Evolutionary conservation across 2,329 filamentous ascomycete genomes (phyloP), one percentile per base, ranked within the genome.

Genomic region (Bipolaris bicolor): DNA sequence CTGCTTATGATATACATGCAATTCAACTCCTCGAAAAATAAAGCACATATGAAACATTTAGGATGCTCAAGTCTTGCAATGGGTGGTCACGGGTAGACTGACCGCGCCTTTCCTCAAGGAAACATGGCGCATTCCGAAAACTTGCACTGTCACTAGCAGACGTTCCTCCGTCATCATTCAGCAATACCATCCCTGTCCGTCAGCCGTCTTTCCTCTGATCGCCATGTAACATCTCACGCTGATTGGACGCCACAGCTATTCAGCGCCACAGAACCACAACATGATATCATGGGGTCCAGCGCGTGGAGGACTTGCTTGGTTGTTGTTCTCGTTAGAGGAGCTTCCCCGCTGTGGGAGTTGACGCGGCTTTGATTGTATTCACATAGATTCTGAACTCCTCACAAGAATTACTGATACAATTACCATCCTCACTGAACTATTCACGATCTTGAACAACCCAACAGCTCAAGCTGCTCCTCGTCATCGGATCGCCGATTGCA

Each of bases 241-340:
- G 11, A 69, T 67, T 70, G 64, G 66, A 37, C 53, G 67, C 65
- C 66, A 69, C 63, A 66, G 20, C 37, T 52, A 15, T 26, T 9
- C 43, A 64, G 60, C 66, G 67, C 67, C 67, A 70, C 67, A 57
- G 62, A 36, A 51, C 48, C 46, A 31, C 46, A 40, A 41, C 55
- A 70, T 70, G 66, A 69, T 67, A 67, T 70, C 67, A 70, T 69
- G 55, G 62, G 47, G 48, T 45, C 33, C 48, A 48, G 61, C 47
- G 52, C 46, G 39, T 24, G 49, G 57, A 49, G 34, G 50, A 18
- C 60, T 50, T 60, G 57, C 57, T 60, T 66, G 40, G 40, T 36
- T 34, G 48, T 56, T 33, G 43, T 46, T 39, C 44, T 57, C 37
- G 46, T 50, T 59, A 49, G 52, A 56, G 39, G 49, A 33, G 18